These are phyloP conservation scores for Nemania abortiva DNA, from an alignment of 2,329 filamentous ascomycete species.

Conservation along the genomic window DNA sequence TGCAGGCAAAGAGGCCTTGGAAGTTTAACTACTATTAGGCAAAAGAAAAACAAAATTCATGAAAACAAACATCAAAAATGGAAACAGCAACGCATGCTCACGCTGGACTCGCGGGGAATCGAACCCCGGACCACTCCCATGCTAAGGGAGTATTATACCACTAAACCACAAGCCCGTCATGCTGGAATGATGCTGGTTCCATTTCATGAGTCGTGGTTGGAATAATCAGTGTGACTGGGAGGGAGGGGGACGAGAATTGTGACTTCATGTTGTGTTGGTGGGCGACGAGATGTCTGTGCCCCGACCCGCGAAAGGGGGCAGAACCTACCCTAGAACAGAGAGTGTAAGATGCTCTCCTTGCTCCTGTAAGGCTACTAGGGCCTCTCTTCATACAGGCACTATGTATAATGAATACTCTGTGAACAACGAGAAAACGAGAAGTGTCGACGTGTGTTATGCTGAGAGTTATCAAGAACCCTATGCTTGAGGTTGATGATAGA, in stretches of 20 bases:
- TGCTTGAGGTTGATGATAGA: no score
- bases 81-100: neutral
- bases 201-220: neutral
- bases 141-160: constrained; percentile 44
- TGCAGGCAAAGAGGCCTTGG: no score
- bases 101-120: constrained; percentile 42
- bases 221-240: neutral
- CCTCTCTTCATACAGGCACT: no score
- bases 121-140: constrained; percentile 44
- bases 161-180: constrained; percentile 45
- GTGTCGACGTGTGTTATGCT: no score
- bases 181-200: neutral
- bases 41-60: neutral
- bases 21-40: no score
- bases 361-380: no score
- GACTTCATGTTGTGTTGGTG: neutral
- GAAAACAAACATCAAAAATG: neutral
- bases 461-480: no score
- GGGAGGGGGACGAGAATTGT: constrained; percentile 15
- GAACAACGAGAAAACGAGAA: no score
- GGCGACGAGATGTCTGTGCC: constrained; percentile 2
- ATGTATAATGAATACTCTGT: no score
- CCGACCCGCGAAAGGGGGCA: neutral
- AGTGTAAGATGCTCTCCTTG: neutral
- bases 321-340: constrained; percentile 4